A percentile compares a stretch with the other conserved stretches of the same genome.
Conservation (phyloP, 805 yeast genomes). For the Candida rishiriensis region DNA sequence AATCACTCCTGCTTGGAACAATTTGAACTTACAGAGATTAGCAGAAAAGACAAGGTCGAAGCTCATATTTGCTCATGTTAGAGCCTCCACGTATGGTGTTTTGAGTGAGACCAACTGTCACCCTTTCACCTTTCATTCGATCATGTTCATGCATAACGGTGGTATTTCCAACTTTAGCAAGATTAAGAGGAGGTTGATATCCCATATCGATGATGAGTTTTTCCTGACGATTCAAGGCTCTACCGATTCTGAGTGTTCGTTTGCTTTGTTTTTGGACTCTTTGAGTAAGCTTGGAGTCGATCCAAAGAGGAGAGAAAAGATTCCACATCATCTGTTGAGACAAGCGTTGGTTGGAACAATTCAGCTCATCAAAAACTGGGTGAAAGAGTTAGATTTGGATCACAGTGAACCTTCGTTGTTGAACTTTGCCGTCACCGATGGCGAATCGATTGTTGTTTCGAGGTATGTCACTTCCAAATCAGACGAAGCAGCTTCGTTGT, state of each 20-base stretch:
- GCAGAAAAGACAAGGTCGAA: constrained; percentile 84
- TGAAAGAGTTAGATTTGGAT: constrained; percentile 48
- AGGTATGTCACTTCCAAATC: constrained; percentile 84
- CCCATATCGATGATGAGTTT: constrained; percentile 74
- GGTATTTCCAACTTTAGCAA: constrained; percentile 68
- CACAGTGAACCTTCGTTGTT: constrained; percentile 71
- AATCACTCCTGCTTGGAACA: constrained; percentile 98
- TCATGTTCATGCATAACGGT: constrained; percentile 98
- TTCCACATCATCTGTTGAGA: constrained; percentile 51
- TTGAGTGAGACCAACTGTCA: constrained; percentile 95
- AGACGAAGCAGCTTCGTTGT: constrained; percentile 95
- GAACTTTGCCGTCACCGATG: constrained; percentile 95
- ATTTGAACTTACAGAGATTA: constrained; percentile 77
- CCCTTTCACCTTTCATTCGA: constrained; percentile 81
- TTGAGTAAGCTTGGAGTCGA: constrained; percentile 71
- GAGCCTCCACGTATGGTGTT: constrained; percentile 95
- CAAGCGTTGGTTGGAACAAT: constrained; percentile 71
- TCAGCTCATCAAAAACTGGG: constrained; percentile 74
- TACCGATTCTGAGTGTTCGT: constrained; percentile 94
- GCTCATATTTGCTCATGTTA: constrained; percentile 88
- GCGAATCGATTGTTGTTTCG: constrained; percentile 77
- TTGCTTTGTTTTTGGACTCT: constrained; percentile 81
- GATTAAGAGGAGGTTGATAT: constrained; percentile 69
- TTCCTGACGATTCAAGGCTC: constrained; percentile 84
- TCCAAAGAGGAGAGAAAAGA: constrained; percentile 36